Conservation (phyloP, 78 protist species). For the Dictyostelium capitatum region DNA sequence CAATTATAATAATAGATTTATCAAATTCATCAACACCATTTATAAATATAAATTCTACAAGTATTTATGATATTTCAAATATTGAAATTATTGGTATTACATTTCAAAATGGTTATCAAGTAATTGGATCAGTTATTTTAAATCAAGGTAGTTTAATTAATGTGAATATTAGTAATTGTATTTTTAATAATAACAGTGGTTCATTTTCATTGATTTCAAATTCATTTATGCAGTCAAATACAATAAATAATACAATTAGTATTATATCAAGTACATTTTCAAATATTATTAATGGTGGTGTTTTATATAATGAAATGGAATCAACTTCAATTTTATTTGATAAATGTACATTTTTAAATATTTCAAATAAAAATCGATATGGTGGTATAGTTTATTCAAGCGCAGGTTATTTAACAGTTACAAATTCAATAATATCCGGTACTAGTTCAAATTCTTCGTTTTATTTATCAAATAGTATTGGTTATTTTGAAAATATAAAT, state of each 20-base stretch:
- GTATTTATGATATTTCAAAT: not conserved
- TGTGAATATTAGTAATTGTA: not conserved
- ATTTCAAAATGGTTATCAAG: conserved; percentile 13
- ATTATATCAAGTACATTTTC: not conserved
- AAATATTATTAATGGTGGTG: too few relatives aligned
- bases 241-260: not conserved
- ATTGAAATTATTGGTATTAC: not conserved
- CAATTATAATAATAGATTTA: not conserved
- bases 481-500: too few relatives aligned
- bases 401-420: not conserved
- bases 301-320: not conserved
- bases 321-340: not conserved
- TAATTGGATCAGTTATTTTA: not conserved
- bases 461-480: too few relatives aligned
- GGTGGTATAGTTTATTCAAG: conserved; percentile 3
- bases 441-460: too few relatives aligned
- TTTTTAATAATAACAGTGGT: not conserved
- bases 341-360: not conserved
- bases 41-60: conserved; percentile 1
- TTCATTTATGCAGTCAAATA: not conserved
- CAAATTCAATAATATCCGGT: too few relatives aligned
- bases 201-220: not conserved
- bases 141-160: conserved; percentile 6
- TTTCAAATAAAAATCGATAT: not conserved
- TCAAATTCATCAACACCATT: not conserved